Percentiles rank a stretch among this genome's conserved stretches.
phyloP scores from a whole-genome alignment of 148 eudicot species.

The Amaranthus cruentus region DNA sequence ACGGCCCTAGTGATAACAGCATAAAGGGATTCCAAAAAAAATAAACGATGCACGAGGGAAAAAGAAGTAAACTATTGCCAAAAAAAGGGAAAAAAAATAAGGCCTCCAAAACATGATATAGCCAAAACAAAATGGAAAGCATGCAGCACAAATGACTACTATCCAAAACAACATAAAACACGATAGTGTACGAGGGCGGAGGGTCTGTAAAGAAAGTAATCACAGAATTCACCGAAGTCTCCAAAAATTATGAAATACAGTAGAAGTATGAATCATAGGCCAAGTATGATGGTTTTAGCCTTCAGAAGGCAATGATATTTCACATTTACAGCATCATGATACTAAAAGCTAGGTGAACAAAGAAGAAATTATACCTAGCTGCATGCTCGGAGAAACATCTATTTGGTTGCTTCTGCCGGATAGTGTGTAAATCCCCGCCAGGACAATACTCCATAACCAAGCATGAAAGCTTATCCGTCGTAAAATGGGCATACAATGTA shows the following conservation, averaged over 20 bases:
- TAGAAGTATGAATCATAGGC: background rate
- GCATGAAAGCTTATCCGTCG: constrained; percentile 57
- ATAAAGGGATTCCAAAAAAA: no score
- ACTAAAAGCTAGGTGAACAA: background rate
- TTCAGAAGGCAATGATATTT: background rate
- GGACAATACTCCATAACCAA: constrained; percentile 90
- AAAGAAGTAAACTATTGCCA: no score
- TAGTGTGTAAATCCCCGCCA: constrained; percentile 82
- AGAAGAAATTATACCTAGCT: constrained; percentile 45
- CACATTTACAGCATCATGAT: background rate
- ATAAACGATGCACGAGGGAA: no score
- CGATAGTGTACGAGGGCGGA: background rate
- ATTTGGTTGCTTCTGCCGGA: constrained; percentile 67
- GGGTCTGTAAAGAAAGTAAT: background rate
- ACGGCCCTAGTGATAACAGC: no score
- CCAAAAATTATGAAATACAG: background rate
- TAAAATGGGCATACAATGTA: constrained; percentile 70
- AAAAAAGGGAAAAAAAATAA: no score
- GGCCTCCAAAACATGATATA: background rate
- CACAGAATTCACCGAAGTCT: background rate
- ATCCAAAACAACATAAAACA: background rate
- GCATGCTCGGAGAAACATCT: constrained; percentile 72
- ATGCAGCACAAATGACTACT: background rate
- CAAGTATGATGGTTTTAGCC: background rate
- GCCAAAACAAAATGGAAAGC: background rate